Conservation (phyloP, 768 basidiomycete species). For the Rickenella mellea region DNA sequence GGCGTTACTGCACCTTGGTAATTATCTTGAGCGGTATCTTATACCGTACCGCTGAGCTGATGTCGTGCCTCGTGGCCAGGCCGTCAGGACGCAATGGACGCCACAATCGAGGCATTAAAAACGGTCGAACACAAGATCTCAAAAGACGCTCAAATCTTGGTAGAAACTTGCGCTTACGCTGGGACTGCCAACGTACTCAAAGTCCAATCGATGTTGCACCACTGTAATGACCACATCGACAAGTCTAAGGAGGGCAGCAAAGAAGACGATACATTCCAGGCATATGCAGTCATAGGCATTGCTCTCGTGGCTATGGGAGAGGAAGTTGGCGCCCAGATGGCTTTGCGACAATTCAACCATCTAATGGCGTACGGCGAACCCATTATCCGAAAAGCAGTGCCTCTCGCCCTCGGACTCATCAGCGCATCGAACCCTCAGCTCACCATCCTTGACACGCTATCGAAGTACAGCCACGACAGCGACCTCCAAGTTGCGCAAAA, state of each 20-base stretch:
- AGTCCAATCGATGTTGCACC: conserved; percentile 84
- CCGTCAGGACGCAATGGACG: conserved; percentile 86
- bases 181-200: conserved; percentile 94
- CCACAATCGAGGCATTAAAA: conserved; percentile 87
- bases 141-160: conserved; percentile 83
- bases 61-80: conserved; percentile 39
- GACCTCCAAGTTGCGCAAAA: conserved; percentile 95
- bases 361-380: conserved; percentile 98
- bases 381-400: conserved; percentile 82
- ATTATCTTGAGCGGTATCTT: conserved; percentile 13
- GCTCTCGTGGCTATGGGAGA: conserved; percentile 97
- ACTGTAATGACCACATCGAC: conserved; percentile 87
- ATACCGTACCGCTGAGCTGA: conserved; percentile 7
- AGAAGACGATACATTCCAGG: conserved; percentile 74
- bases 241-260: conserved; percentile 36
- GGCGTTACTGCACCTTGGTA: conserved; percentile 86
- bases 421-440: conserved; percentile 95
- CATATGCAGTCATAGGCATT: conserved; percentile 89
- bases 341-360: conserved; percentile 94
- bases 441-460: conserved; percentile 90
- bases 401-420: conserved; percentile 90
- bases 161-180: conserved; percentile 90
- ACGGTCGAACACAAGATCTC: conserved; percentile 90
- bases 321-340: conserved; percentile 96
- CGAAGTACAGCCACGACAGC: conserved; percentile 98